These are phyloP conservation scores for Diaporthe longicolla DNA, from an alignment of 2,329 filamentous ascomycete species.

Conservation along the genomic window DNA sequence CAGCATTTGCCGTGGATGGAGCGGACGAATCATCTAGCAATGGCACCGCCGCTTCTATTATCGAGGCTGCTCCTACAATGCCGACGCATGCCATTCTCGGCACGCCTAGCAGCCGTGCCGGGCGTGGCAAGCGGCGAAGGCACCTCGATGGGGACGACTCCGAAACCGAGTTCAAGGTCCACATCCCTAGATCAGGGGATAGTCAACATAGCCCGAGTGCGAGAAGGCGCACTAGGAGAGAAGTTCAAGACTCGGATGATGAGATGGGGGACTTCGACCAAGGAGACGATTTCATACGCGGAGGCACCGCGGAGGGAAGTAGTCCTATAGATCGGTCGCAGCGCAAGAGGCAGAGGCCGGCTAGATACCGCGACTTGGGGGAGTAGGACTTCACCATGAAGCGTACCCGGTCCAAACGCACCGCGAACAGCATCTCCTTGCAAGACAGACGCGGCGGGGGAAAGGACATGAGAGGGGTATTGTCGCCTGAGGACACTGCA, in stretches of 20 bases:
- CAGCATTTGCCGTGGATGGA: constrained; percentile 37
- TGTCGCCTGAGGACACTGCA: background rate
- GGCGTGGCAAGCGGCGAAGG: constrained; percentile 38
- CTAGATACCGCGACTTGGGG: constrained; percentile 42
- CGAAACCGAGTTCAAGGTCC: constrained; percentile 31
- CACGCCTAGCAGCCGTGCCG: constrained; percentile 40
- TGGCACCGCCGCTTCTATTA: constrained; percentile 26
- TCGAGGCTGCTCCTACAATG: constrained; percentile 34
- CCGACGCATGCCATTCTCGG: constrained; percentile 38
- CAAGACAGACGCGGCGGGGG: background rate
- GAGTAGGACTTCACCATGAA: constrained; percentile 41
- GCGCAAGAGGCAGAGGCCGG: constrained; percentile 42
- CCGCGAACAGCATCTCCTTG: background rate
- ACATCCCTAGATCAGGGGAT: constrained; percentile 36
- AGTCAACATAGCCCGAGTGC: constrained; percentile 39
- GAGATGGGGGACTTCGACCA: constrained; percentile 34
- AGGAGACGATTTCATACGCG: constrained; percentile 31
- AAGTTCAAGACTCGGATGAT: constrained; percentile 39
- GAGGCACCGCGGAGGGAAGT: constrained; percentile 38
- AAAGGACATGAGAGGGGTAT: no score
- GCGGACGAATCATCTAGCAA: constrained; percentile 35
- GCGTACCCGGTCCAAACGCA: constrained; percentile 17
- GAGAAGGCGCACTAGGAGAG: constrained; percentile 33
- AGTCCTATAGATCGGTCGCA: constrained; percentile 40
- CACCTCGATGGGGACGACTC: constrained; percentile 33